Conservation (phyloP, 257 asterid species). For the Marsdenia floribunda region DNA sequence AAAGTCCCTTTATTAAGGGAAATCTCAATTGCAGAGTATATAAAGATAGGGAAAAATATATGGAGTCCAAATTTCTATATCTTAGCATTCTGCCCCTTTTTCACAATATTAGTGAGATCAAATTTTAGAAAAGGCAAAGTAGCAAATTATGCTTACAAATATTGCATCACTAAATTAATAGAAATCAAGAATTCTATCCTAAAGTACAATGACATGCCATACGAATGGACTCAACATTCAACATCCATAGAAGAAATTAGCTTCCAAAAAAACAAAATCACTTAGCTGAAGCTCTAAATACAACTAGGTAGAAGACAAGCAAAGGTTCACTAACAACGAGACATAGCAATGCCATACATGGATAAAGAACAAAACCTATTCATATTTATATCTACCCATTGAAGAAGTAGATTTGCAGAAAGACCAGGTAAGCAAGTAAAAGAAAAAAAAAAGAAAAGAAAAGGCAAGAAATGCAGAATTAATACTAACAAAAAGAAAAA, state of each 20-base stretch:
- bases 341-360: background rate
- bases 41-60: background rate
- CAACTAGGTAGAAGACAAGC: background rate
- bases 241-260: background rate
- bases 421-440: background rate
- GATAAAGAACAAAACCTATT: background rate
- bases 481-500: too few species aligned
- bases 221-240: background rate
- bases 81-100: background rate
- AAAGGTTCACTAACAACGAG: background rate
- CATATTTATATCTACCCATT: conserved; percentile 15
- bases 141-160: background rate
- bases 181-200: background rate
- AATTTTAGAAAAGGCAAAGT: background rate
- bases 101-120: background rate
- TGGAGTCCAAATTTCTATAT: background rate
- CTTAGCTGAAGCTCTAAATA: background rate
- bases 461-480: conserved; percentile 5
- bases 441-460: too few species aligned
- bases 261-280: background rate
- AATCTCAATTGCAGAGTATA: background rate
- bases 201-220: background rate
- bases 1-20: background rate
- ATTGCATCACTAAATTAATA: background rate
- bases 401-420: conserved; percentile 1